phyloP scores from a whole-genome alignment of 169 alveolate genomes.

The Plasmodium sp. region DNA sequence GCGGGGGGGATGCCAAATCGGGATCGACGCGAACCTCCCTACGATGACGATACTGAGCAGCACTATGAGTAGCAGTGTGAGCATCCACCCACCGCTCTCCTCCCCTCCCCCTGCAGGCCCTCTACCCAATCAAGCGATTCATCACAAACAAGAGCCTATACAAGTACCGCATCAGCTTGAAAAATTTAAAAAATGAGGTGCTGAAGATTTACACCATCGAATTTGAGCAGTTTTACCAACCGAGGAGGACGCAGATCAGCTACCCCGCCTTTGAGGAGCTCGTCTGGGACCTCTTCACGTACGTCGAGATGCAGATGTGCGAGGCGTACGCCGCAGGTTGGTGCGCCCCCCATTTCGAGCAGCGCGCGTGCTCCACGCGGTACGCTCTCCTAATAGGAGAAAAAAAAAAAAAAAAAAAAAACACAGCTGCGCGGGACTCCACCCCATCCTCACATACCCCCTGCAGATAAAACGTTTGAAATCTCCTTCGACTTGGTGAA shows the following conservation, averaged over 20 bases:
- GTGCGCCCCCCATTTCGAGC: not conserved
- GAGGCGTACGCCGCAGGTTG: conserved; percentile 34
- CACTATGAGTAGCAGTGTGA: not conserved
- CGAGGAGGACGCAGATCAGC: conserved; percentile 1
- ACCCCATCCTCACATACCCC: not conserved
- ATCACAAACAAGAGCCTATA: conserved; percentile 44
- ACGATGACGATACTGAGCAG: not conserved
- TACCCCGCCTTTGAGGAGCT: conserved; percentile 55
- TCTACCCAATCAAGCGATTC: conserved; percentile 25
- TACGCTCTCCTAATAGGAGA: not conserved
- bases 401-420: not conserved
- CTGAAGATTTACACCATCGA: conserved; percentile 53
- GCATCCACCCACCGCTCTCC: not conserved
- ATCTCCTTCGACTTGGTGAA: conserved; percentile 47
- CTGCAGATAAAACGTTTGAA: conserved; percentile 59
- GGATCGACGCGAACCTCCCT: not conserved
- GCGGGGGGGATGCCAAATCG: not conserved
- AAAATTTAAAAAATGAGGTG: conserved; percentile 31
- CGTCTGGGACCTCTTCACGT: conserved; percentile 68
- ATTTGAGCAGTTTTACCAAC: conserved; percentile 49
- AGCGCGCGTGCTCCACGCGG: not conserved
- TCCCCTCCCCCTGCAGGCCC: conserved; percentile 14
- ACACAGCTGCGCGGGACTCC: not conserved
- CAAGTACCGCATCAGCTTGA: conserved; percentile 36
- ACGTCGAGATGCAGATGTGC: conserved; percentile 45